A percentile compares a stretch with the other conserved stretches of the same genome.
phyloP scores from a whole-genome alignment of 2,329 filamentous ascomycete species.

The Colletotrichum siamense region DNA sequence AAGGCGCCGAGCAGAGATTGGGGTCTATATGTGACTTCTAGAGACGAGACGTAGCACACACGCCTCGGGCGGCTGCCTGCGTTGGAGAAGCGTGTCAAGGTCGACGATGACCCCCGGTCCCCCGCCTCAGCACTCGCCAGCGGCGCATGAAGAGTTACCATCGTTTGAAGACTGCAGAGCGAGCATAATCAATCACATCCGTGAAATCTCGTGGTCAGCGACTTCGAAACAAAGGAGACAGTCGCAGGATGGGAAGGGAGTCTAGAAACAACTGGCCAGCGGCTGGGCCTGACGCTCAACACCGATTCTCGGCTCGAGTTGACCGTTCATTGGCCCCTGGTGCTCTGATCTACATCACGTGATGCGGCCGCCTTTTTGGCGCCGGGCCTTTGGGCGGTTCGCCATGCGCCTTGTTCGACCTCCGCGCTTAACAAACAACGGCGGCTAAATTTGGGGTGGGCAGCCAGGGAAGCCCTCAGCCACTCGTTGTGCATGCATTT shows the following conservation, averaged over 20 bases:
- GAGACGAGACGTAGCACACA: neutral
- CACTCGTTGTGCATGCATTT: constrained; percentile 12
- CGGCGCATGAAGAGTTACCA: neutral
- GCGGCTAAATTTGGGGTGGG: constrained; percentile 12
- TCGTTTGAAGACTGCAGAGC: constrained; percentile 4
- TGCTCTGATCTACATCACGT: constrained; percentile 11
- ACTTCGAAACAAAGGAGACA: constrained; percentile 15
- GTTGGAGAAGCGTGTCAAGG: constrained; percentile 17
- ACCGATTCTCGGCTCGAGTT: neutral
- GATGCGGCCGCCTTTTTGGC: neutral
- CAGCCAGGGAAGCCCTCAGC: constrained; percentile 9
- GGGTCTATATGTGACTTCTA: constrained; percentile 13
- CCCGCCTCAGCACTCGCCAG: neutral
- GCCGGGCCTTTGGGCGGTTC: constrained; percentile 4
- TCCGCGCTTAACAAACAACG: constrained; percentile 15
- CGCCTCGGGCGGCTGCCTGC: neutral
- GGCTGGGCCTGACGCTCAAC: neutral
- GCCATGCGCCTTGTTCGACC: neutral
- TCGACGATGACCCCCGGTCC: neutral
- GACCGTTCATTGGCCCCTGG: constrained; percentile 3
- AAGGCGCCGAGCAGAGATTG: neutral
- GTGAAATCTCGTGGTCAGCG: neutral
- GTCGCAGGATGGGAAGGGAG: constrained; percentile 2
- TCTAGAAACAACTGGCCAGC: constrained; percentile 12
- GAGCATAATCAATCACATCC: constrained; percentile 6